Conservation (phyloP, 139 green algal genomes). For the Coccomyxa sp. region DNA sequence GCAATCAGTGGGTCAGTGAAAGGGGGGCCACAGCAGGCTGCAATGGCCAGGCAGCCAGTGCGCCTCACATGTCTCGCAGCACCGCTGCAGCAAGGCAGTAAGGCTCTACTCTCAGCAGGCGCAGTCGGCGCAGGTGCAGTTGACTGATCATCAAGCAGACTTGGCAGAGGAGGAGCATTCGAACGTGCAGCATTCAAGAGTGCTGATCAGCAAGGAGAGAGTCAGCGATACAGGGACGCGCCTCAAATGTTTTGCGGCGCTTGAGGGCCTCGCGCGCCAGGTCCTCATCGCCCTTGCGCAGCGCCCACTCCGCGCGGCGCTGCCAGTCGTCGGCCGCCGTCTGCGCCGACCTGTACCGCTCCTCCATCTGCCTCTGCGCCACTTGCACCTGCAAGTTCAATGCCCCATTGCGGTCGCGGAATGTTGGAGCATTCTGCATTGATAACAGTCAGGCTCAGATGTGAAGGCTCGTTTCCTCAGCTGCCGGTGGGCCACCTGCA, state of each 20-base stretch:
- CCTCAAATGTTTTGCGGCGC: constrained; percentile 79
- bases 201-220: not conserved
- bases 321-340: constrained; percentile 68
- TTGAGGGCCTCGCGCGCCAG: constrained; percentile 92
- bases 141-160: too few relatives aligned
- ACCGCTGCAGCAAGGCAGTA: too few relatives aligned
- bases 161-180: not conserved
- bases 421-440: too few relatives aligned
- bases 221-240: constrained; percentile 2
- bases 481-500: too few relatives aligned
- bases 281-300: constrained; percentile 94
- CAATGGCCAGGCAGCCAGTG: too few relatives aligned
- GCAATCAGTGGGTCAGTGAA: too few relatives aligned
- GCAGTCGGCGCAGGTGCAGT: too few relatives aligned
- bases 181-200: not conserved
- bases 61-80: too few relatives aligned
- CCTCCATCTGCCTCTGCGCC: constrained; percentile 15
- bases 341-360: not conserved
- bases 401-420: too few relatives aligned
- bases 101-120: too few relatives aligned
- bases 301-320: constrained; percentile 85
- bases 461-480: too few relatives aligned
- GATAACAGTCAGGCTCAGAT: not conserved
- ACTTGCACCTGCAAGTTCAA: not conserved
- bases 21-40: too few relatives aligned